Conservation (phyloP, 306 rosid species). For the Sechiopsis laciniata region DNA sequence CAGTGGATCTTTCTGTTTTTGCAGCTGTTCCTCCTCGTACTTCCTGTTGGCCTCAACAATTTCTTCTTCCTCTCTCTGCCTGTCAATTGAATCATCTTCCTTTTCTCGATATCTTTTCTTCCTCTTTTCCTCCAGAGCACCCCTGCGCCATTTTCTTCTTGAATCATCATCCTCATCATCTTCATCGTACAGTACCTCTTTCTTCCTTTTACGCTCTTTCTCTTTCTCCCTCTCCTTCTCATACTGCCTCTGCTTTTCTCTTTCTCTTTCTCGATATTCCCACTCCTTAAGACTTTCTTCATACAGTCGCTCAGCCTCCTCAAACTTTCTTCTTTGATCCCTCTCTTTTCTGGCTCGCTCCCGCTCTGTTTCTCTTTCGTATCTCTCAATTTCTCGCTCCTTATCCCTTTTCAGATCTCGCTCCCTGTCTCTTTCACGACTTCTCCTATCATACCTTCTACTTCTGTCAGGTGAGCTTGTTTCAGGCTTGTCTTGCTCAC, state of each 20-base stretch:
- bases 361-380: conserved; percentile 95
- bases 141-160: conserved; percentile 87
- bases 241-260: conserved; percentile 81
- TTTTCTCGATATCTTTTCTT: conserved; percentile 79
- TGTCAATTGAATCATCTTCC: conserved; percentile 81
- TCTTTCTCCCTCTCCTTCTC: conserved; percentile 95
- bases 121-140: conserved; percentile 79
- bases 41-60: conserved; percentile 71
- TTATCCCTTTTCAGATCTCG: conserved; percentile 84
- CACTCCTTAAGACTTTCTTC: conserved; percentile 84
- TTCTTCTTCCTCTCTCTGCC: conserved; percentile 79
- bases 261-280: conserved; percentile 96
- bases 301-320: conserved; percentile 83
- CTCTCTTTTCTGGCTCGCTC: conserved; percentile 91
- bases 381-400: conserved; percentile 92
- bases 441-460: conserved; percentile 74
- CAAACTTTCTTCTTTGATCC: conserved; percentile 84
- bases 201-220: conserved; percentile 84
- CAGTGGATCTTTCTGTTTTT: conserved; percentile 53
- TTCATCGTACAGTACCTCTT: conserved; percentile 78
- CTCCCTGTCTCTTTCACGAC: conserved; percentile 81
- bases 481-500: conserved; percentile 75
- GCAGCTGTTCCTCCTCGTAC: conserved; percentile 70
- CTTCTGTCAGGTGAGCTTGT: conserved; percentile 69
- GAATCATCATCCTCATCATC: conserved; percentile 96